Evolutionary conservation across 768 basidiomycete species (phyloP).

Genomic region (Pleurotus sapidus): DNA sequence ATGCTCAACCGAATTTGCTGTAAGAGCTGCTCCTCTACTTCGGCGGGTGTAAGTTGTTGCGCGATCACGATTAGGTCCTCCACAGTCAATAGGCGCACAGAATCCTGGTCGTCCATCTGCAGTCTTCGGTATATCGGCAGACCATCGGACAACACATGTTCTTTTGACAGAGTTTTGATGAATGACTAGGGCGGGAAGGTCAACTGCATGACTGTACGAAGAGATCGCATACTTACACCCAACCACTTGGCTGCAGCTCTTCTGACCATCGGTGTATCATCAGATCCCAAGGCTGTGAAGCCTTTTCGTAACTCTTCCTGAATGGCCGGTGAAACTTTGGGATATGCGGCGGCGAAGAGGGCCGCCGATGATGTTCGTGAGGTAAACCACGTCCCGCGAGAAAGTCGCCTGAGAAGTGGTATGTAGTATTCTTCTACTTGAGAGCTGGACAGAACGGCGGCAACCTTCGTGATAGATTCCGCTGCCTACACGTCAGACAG

Average conservation of each 20-base stretch:
- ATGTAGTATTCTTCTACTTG: slow-evolving; percentile 91
- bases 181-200: slow-evolving; percentile 54
- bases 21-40: slow-evolving; percentile 87
- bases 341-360: slow-evolving; percentile 87
- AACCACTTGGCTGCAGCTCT: slow-evolving; percentile 96
- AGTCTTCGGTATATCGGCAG: slow-evolving; percentile 92
- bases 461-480: slow-evolving; percentile 91
- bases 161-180: slow-evolving; percentile 73
- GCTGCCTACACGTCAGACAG: slow-evolving; percentile 61
- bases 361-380: slow-evolving; percentile 95
- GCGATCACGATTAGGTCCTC: slow-evolving; percentile 95
- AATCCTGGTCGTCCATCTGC: slow-evolving; percentile 96
- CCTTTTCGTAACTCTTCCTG: slow-evolving; percentile 89
- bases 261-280: slow-evolving; percentile 99
- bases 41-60: slow-evolving; percentile 76
- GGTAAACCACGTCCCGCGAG: slow-evolving; percentile 98
- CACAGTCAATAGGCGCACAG: slow-evolving; percentile 91
- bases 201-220: slow-evolving; percentile 8
- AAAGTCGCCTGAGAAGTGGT: slow-evolving; percentile 85
- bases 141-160: slow-evolving; percentile 81
- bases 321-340: slow-evolving; percentile 64
- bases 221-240: slow-evolving; percentile 59
- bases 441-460: slow-evolving; percentile 66
- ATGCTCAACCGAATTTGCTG: slow-evolving; percentile 87
- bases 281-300: slow-evolving; percentile 77